Evolutionary conservation across 73 alveolate genomes (phyloP).

Genomic region (Paramecium caudatum): DNA sequence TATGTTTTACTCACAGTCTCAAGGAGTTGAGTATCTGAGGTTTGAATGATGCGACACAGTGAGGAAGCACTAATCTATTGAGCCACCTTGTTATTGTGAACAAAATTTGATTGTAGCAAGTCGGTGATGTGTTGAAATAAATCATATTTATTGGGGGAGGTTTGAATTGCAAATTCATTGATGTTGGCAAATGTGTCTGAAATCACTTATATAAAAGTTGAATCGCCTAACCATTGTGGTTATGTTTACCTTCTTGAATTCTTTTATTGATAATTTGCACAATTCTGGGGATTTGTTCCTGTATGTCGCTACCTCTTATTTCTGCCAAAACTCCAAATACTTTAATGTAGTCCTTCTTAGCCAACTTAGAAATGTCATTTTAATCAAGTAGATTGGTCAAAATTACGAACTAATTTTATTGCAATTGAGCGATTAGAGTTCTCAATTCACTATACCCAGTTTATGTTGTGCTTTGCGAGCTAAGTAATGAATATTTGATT

Average conservation of each 20-base stretch:
- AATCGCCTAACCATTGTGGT: constrained; percentile 8
- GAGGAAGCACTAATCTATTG: constrained; percentile 62
- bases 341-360: constrained; percentile 70
- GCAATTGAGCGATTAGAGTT: not conserved
- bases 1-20: not conserved
- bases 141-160: constrained; percentile 37
- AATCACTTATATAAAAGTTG: constrained; percentile 41
- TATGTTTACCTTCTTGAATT: constrained; percentile 48
- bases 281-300: constrained; percentile 63
- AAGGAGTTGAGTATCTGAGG: not conserved
- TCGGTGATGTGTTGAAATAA: not conserved
- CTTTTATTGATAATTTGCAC: constrained; percentile 60
- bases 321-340: constrained; percentile 62
- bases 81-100: constrained; percentile 62
- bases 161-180: constrained; percentile 61
- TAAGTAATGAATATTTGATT: not conserved
- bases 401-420: not conserved
- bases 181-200: constrained; percentile 70
- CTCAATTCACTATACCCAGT: constrained; percentile 37
- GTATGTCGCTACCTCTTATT: constrained; percentile 51
- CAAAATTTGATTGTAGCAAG: constrained; percentile 38
- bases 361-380: constrained; percentile 42
- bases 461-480: not conserved
- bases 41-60: constrained; percentile 40
- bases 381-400: constrained; percentile 33